Evolutionary conservation across 306 rosid species (phyloP).

Genomic region (Lathyrus tuberosus): DNA sequence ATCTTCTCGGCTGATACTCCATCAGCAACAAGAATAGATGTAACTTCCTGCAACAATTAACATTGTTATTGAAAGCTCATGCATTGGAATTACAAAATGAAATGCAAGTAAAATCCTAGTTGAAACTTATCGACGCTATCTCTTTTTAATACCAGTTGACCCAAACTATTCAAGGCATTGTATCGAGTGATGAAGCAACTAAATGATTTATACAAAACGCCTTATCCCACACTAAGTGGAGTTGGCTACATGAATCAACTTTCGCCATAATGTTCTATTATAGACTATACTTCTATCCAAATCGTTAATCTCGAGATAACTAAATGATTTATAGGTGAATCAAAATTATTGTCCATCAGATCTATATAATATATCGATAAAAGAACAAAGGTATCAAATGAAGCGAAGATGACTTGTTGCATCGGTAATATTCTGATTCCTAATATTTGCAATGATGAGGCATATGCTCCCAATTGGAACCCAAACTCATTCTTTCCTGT

Average conservation of each 20-base stretch:
- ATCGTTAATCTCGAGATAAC: too few relatives aligned
- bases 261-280: too few relatives aligned
- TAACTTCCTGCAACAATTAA: constrained; percentile 72
- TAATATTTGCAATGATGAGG: not conserved
- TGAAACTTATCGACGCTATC: not conserved
- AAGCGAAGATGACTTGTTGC: not conserved
- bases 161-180: constrained; percentile 5
- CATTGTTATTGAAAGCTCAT: constrained; percentile 9
- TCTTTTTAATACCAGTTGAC: not conserved
- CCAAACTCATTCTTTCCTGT: not conserved
- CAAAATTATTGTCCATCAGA: not conserved
- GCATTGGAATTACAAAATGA: constrained; percentile 15
- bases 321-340: not conserved
- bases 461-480: not conserved
- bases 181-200: not conserved
- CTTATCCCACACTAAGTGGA: too few relatives aligned
- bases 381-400: not conserved
- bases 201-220: too few relatives aligned
- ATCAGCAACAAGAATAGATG: constrained; percentile 79
- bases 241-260: too few relatives aligned
- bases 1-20: constrained; percentile 87
- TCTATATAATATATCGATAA: not conserved
- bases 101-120: not conserved
- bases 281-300: too few relatives aligned
- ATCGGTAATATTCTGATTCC: not conserved